Conservation (phyloP, 2,329 filamentous ascomycete genomes). For the Annulohypoxylon truncatum region DNA sequence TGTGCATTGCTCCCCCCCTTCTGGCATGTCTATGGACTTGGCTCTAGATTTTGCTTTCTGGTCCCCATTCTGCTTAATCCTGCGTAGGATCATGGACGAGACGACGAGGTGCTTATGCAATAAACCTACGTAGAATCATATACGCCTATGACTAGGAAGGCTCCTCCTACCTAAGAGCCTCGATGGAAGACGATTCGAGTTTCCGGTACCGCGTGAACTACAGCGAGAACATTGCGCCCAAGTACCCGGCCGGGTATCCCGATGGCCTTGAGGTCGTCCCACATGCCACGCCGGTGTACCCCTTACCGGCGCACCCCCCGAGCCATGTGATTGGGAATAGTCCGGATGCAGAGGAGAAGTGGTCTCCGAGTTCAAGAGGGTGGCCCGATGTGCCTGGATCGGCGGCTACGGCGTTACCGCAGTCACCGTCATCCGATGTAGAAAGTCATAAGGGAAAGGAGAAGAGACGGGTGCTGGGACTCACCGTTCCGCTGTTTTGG, state of each 20-base stretch:
- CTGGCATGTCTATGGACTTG: not conserved
- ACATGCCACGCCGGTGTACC: conserved; percentile 38
- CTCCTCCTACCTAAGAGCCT: not conserved
- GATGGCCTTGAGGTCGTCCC: conserved; percentile 43
- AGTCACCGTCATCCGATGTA: not conserved
- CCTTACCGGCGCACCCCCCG: conserved; percentile 23
- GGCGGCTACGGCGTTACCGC: not conserved
- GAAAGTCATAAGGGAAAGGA: not conserved
- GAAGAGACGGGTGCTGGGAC: conserved; percentile 38
- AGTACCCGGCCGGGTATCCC: conserved; percentile 30
- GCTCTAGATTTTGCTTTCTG: conserved; percentile 1
- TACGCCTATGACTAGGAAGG: conserved; percentile 11
- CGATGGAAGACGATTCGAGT: conserved; percentile 25
- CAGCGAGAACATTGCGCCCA: conserved; percentile 38
- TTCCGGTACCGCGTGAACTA: conserved; percentile 32
- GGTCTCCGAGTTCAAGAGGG: conserved; percentile 2
- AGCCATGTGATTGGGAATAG: conserved; percentile 1
- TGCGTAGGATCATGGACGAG: conserved; percentile 20
- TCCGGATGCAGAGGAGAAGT: conserved; percentile 5
- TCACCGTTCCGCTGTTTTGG: conserved; percentile 45
- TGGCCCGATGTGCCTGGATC: conserved; percentile 1
- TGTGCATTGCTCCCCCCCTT: not conserved
- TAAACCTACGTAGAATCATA: conserved; percentile 16
- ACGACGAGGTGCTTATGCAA: not conserved
- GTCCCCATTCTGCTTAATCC: not conserved